These are phyloP conservation scores for Massarina eburnea DNA, from an alignment of 2,329 filamentous ascomycete species.

Conservation along the genomic window DNA sequence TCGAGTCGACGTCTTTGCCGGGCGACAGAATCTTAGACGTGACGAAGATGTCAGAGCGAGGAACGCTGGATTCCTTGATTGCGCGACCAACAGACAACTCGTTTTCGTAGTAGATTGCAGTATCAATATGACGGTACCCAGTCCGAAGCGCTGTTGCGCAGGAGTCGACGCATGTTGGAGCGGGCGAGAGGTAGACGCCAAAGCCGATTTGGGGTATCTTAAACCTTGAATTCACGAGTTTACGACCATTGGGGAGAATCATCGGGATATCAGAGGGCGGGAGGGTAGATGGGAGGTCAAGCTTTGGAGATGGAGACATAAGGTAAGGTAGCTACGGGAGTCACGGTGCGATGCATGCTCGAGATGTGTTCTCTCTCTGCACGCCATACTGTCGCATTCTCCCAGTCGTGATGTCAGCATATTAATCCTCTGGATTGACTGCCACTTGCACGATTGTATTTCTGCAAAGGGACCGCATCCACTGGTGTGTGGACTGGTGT, in stretches of 20 bases:
- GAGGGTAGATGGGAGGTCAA: constrained; percentile 54
- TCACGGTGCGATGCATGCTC: constrained; percentile 8
- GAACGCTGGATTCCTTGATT: constrained; percentile 57
- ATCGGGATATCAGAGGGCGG: too few species aligned
- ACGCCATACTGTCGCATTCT: constrained; percentile 1
- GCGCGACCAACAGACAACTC: constrained; percentile 68
- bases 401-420: constrained; percentile 12
- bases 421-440: too few species aligned
- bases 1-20: constrained; percentile 57
- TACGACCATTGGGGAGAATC: too few species aligned
- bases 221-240: constrained; percentile 53
- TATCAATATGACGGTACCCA: constrained; percentile 67
- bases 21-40: constrained; percentile 69
- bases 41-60: constrained; percentile 64
- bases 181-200: constrained; percentile 66
- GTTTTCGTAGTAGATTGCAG: constrained; percentile 71
- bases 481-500: too few species aligned
- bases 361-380: constrained; percentile 9
- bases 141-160: constrained; percentile 59
- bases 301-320: too few species aligned
- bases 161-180: constrained; percentile 58
- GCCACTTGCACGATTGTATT: not conserved
- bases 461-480: too few species aligned
- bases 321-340: too few species aligned
- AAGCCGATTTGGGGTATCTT: constrained; percentile 69